A percentile compares a stretch with the other conserved stretches of the same genome.
Evolutionary conservation across 148 eudicot genomes (phyloP).

Genomic region (Camellia japonica): DNA sequence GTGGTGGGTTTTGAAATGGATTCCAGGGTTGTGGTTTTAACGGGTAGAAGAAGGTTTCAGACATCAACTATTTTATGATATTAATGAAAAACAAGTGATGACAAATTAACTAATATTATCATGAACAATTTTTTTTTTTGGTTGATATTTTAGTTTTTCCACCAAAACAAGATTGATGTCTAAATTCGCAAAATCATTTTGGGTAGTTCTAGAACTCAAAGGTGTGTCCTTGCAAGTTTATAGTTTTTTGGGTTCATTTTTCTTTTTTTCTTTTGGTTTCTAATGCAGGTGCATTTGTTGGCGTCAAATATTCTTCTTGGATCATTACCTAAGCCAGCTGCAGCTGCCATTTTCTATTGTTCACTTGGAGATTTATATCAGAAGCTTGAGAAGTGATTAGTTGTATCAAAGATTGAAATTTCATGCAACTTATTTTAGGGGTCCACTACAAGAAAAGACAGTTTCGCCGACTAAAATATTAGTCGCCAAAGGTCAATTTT

Average conservation of each 20-base stretch:
- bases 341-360: slow-evolving; percentile 65
- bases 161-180: neutral
- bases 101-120: neutral
- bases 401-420: neutral
- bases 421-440: no score
- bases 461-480: no score
- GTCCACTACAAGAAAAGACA: no score
- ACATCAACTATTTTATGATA: neutral
- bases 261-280: neutral
- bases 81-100: neutral
- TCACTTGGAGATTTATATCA: slow-evolving; percentile 59
- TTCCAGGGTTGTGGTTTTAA: no score
- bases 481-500: no score
- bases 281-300: slow-evolving; percentile 73
- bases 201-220: neutral
- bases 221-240: neutral
- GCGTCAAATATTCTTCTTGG: slow-evolving; percentile 78
- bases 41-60: no score
- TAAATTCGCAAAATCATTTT: neutral
- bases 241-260: no score
- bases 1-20: no score
- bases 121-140: neutral
- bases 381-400: slow-evolving; percentile 36
- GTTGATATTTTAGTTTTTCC: neutral
- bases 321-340: slow-evolving; percentile 73